Base-by-base conservation (phyloP, 129 eudicot species). In the Escallonia herrerae region DNA sequence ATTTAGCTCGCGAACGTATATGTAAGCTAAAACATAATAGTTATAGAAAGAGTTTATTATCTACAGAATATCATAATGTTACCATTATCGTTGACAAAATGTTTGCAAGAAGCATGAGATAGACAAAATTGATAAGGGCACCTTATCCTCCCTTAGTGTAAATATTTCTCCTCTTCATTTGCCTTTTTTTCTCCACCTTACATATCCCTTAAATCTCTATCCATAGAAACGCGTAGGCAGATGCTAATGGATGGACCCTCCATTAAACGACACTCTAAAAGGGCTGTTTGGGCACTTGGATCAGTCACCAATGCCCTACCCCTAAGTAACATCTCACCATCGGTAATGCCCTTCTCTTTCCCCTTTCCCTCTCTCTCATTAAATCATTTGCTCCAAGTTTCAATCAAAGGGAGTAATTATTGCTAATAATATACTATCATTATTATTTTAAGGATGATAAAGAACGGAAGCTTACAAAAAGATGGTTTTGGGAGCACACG, bases 191-290 rank as follows among this genome's bases (percentile, higher is more conserved):
- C 43, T 60, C 67, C 57, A 72, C 45, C 64, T 45, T 58, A 15
- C 15, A 63, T 53, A 54, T 53, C 50, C 10, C 12, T 11, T 49
- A 22, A 49, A 49, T 49, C 54, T 0, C 11, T 22, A 22, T 49
- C 54, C 9, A 8, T 49, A 7, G 3, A 49, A 7, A n/a, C 10
- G 2, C 0, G 4, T 56, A 42, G 43, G 45, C 62, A 62, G 56
- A 53, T 67, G 69, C 65, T 57, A 44, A 43, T 15, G 40, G 12
- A 75, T 75, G 79, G 79, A 43, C 79, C 79, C 79, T 68, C 74
- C 66, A 43, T 44, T 41, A 64, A 62, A 60, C 66, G 70, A 43
- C 74, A 45, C 50, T 4, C 45, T 22, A 22, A 22, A 22, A 22
- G 33, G 33, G 33, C 33, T 22, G 66, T 13, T 72, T 57, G 65